Evolutionary conservation across 2,329 filamentous ascomycete genomes (phyloP), one percentile per base, ranked within the genome.

Genomic region (Thermothelomyces thermophilus): DNA sequence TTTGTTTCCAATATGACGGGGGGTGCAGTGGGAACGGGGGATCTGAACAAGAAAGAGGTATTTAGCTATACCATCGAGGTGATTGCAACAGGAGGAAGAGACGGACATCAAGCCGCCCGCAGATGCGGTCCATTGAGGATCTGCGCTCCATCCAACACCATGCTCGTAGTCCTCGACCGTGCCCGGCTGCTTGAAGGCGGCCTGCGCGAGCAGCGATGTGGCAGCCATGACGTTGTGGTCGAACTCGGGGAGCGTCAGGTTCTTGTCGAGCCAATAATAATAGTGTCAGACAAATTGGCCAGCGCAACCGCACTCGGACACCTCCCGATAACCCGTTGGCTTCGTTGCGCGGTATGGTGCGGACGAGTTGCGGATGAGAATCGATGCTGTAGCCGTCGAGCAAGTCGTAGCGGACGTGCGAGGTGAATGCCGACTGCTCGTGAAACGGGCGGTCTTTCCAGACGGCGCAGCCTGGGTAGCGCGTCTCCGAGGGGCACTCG

Each of bases 391-490:
- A 42, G 8, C 58, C 58, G 41, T 60, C 56, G 28, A 60, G 42
- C 33, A 60, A 60, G 41, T 60, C 49, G 60, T 73, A 73, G 33
- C 70, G 67, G 46, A 72, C 66, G 48, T 61, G 68, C 9, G 66
- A 70, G 59, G 70, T 70, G 56, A 73, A 73, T 13, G 68, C 70
- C 39, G 69, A 70, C 60, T 73, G 70, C 46, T 70, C 62, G 43
- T 61, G 58, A 57, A 70, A 73, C 14, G 67, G 63, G 39, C 68
- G 66, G 63, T 56, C 64, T 53, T 63, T 66, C 55, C 65, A 65
- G 39, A 62, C 58, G 9, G 52, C 51, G 28, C 58, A 60, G 8
- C 56, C 57, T 45, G 56, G 51, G 53, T 59, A 59, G 5, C 57
- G 51, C 24, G 44, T 55, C 51, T 72, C 69, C 37, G 69, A 62